Percentiles rank a stretch among this genome's conserved stretches.
Evolutionary conservation across 257 asterid genomes (phyloP).

Genomic region (Solanum acaule): DNA sequence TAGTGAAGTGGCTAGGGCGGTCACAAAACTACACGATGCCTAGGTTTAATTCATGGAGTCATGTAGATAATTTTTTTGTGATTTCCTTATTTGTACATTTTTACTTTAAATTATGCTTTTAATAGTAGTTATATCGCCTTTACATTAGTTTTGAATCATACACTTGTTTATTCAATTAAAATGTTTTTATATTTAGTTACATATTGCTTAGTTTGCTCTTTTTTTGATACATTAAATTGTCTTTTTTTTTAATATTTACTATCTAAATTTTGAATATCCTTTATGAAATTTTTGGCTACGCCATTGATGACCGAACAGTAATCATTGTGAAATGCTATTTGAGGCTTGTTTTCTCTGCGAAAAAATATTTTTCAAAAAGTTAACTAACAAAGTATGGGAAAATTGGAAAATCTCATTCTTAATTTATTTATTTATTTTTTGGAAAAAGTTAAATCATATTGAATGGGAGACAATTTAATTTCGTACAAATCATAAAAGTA

Average conservation of each 20-base stretch:
- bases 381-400: not conserved
- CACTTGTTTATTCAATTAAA: not conserved
- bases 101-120: no score
- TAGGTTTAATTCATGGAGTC: no score
- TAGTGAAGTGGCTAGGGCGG: no score
- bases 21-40: no score
- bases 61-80: no score
- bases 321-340: not conserved
- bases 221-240: no score
- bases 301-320: accelerated
- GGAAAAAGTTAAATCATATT: not conserved
- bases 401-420: not conserved
- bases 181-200: not conserved
- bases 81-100: no score
- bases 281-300: not conserved
- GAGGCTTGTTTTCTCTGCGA: not conserved
- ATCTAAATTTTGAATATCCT: no score
- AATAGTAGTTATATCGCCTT: not conserved
- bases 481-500: not conserved
- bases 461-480: not conserved
- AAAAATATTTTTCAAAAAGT: not conserved
- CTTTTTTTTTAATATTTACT: no score
- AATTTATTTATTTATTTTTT: not conserved
- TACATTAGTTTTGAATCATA: no score
- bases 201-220: not conserved